Conservation (phyloP, 2,329 filamentous ascomycete species). For the Aspergillus udagawae region DNA sequence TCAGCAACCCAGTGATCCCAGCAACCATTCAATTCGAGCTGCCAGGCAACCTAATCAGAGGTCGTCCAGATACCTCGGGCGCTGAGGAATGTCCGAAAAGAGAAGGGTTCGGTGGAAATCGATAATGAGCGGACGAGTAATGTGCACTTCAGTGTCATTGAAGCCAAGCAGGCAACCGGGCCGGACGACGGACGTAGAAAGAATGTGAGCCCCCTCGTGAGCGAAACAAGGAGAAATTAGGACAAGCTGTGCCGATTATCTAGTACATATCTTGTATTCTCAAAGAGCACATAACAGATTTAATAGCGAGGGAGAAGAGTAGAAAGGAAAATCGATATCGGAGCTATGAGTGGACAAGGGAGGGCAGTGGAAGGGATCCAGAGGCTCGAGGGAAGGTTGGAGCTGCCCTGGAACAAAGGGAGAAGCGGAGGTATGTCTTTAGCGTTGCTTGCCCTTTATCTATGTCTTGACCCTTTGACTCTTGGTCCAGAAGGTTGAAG, state of each 20-base stretch:
- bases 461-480: not conserved
- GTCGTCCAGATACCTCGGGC: slow-evolving; percentile 18
- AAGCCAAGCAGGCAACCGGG: slow-evolving; percentile 18
- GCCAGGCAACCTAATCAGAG: slow-evolving; percentile 30
- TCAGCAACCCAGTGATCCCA: slow-evolving; percentile 35
- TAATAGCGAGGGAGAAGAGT: slow-evolving; percentile 4
- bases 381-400: not conserved
- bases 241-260: not conserved
- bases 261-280: slow-evolving; percentile 3
- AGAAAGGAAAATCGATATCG: slow-evolving; percentile 1
- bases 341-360: not conserved
- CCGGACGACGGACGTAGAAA: slow-evolving; percentile 6
- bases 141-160: slow-evolving; percentile 23
- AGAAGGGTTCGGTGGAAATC: slow-evolving; percentile 18
- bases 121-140: slow-evolving; percentile 15
- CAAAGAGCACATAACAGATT: not conserved
- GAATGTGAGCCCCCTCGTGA: not conserved
- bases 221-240: slow-evolving; percentile 1
- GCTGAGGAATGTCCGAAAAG: slow-evolving; percentile 27
- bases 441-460: not conserved
- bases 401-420: not conserved
- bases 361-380: not conserved
- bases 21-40: slow-evolving; percentile 37
- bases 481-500: not conserved
- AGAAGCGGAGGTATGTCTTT: not conserved